phyloP scores from a whole-genome alignment of 345 rosid genomes.

The Sisymbrium altissimum region DNA sequence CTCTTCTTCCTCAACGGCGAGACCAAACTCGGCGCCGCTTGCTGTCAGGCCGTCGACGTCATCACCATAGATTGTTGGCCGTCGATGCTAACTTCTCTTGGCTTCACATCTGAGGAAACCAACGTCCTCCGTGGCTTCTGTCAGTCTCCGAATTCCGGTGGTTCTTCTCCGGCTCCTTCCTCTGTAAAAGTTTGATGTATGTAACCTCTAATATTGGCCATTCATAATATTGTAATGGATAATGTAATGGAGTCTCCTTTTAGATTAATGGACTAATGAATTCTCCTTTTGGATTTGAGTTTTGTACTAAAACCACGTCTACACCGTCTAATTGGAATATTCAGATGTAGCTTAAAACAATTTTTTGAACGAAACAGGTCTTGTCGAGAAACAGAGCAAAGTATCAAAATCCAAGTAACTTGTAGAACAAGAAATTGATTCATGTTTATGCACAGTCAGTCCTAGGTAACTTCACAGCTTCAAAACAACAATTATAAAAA shows the following conservation, averaged over 20 bases:
- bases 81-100: slow-evolving; percentile 62
- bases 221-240: background rate
- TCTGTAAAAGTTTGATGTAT: background rate
- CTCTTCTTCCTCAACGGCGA: slow-evolving; percentile 58
- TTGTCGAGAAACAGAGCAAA: background rate
- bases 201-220: background rate
- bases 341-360: background rate
- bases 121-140: slow-evolving; percentile 62
- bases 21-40: slow-evolving; percentile 45
- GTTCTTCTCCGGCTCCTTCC: slow-evolving; percentile 31
- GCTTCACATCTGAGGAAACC: slow-evolving; percentile 62
- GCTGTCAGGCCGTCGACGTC: slow-evolving; percentile 54
- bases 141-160: slow-evolving; percentile 16
- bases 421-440: background rate
- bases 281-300: background rate
- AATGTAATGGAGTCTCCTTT: background rate
- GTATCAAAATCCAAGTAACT: background rate
- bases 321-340: too few relatives aligned
- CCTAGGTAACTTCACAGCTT: too few relatives aligned
- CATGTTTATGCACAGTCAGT: too few relatives aligned
- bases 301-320: background rate
- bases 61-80: slow-evolving; percentile 76
- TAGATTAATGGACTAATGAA: background rate
- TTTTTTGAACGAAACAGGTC: background rate
- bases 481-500: background rate